Evolutionary conservation across 768 basidiomycete species (phyloP).

Genomic region (Imleria badia): DNA sequence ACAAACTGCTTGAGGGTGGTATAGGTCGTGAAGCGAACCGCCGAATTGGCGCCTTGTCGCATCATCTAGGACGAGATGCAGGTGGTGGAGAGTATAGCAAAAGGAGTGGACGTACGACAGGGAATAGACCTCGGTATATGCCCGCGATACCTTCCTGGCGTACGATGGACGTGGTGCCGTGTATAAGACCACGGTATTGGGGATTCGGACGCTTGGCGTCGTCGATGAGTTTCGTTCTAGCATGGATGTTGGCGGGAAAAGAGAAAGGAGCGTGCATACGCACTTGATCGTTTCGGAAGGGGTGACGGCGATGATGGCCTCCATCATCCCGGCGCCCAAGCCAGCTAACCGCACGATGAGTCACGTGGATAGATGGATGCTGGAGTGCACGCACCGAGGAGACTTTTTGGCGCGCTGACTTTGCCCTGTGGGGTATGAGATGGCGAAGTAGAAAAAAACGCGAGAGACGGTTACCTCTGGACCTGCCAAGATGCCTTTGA

Average conservation of each 20-base stretch:
- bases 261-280: constrained; percentile 22
- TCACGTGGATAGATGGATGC: neutral
- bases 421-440: constrained; percentile 62
- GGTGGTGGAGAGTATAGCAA: too few species aligned
- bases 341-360: constrained; percentile 49
- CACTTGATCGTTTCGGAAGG: constrained; percentile 99
- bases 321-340: constrained; percentile 85
- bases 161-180: constrained; percentile 81
- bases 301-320: constrained; percentile 93
- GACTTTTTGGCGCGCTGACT: constrained; percentile 81
- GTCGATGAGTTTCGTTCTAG: constrained; percentile 94
- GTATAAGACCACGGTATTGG: constrained; percentile 81
- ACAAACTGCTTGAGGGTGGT: constrained; percentile 92
- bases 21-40: constrained; percentile 94
- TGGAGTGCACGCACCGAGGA: constrained; percentile 55
- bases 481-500: constrained; percentile 83
- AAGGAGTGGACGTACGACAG: constrained; percentile 65
- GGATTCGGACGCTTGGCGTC: constrained; percentile 86
- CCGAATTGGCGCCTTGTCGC: constrained; percentile 97
- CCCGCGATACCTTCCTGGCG: constrained; percentile 81
- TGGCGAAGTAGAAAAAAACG: neutral
- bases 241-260: neutral
- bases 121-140: constrained; percentile 89
- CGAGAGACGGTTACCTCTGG: constrained; percentile 54
- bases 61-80: constrained; percentile 63